A percentile compares a stretch with the other conserved stretches of the same genome.
These are phyloP conservation scores for Erysimum cheiri DNA, from an alignment of 441 rosid genomes.

Conservation along the genomic window DNA sequence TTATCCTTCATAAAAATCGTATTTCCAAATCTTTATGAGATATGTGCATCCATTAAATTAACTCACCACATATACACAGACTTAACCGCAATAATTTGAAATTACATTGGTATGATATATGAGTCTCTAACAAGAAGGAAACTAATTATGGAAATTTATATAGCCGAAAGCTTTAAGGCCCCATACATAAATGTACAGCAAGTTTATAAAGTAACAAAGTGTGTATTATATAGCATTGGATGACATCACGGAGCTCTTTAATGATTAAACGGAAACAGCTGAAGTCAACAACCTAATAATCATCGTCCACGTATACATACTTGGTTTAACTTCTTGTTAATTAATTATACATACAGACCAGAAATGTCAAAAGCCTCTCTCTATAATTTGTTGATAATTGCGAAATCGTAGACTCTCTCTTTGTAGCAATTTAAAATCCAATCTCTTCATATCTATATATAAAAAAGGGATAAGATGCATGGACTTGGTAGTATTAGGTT, in stretches of 20 bases:
- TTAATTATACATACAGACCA: slow-evolving; percentile 25
- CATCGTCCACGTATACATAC: slow-evolving; percentile 3
- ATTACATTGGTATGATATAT: not conserved
- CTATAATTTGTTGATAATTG: slow-evolving; percentile 14
- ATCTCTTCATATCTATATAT: not conserved
- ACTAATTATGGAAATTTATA: not conserved
- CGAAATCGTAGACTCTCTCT: slow-evolving; percentile 15
- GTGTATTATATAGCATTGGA: not conserved
- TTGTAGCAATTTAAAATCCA: not conserved
- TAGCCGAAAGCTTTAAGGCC: not conserved
- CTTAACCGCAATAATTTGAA: not conserved
- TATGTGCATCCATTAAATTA: slow-evolving; percentile 6
- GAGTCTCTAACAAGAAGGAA: not conserved
- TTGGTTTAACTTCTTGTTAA: not conserved
- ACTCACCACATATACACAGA: not conserved
- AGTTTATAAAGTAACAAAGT: not conserved
- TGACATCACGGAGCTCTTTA: slow-evolving; percentile 35
- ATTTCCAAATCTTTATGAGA: slow-evolving; percentile 14
- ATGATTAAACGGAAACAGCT: slow-evolving; percentile 12
- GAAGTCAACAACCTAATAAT: slow-evolving; percentile 27
- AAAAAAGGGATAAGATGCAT: not conserved
- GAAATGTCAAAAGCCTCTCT: slow-evolving; percentile 1
- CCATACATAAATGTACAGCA: not conserved
- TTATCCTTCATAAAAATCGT: not conserved
- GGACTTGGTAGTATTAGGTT: slow-evolving; percentile 25